Evolutionary conservation across 768 basidiomycete genomes (phyloP).

Genomic region (Russula earlei): DNA sequence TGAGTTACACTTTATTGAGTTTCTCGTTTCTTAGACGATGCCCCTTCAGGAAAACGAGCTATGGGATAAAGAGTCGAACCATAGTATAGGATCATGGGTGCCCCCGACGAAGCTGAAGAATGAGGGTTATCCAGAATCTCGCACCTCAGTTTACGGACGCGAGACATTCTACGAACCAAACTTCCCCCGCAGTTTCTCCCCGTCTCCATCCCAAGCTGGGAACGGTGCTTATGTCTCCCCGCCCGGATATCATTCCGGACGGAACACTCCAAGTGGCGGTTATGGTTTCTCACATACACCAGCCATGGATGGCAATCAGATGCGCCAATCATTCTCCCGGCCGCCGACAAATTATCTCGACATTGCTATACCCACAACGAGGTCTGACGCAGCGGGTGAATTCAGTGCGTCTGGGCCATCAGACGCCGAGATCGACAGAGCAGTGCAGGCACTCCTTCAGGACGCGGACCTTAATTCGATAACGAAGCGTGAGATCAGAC

Average conservation of each 20-base stretch:
- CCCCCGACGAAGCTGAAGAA: slow-evolving; percentile 64
- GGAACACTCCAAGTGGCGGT: slow-evolving; percentile 37
- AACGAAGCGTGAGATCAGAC: slow-evolving; percentile 86
- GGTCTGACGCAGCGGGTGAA: slow-evolving; percentile 41
- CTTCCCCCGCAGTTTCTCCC: slow-evolving; percentile 37
- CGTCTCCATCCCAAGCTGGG: slow-evolving; percentile 68
- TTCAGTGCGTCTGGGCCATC: slow-evolving; percentile 41
- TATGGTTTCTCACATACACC: slow-evolving; percentile 26
- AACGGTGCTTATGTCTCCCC: slow-evolving; percentile 39
- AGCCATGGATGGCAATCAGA: slow-evolving; percentile 27
- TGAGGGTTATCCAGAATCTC: slow-evolving; percentile 70
- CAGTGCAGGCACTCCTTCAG: slow-evolving; percentile 64
- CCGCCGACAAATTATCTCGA: slow-evolving; percentile 74
- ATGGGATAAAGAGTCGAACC: slow-evolving; percentile 96
- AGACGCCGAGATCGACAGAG: slow-evolving; percentile 63
- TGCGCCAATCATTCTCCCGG: slow-evolving; percentile 57
- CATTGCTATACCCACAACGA: slow-evolving; percentile 46
- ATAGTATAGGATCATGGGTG: slow-evolving; percentile 89
- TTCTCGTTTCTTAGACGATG: background rate
- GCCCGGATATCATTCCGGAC: slow-evolving; percentile 68
- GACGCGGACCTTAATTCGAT: slow-evolving; percentile 80
- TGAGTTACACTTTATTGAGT: slow-evolving; percentile 30
- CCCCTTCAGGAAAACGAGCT: slow-evolving; percentile 75
- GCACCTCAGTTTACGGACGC: slow-evolving; percentile 76
- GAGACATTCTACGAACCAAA: slow-evolving; percentile 85